phyloP scores from a whole-genome alignment of 2,329 filamentous ascomycete species.

The Trichoderma endophyticum region DNA sequence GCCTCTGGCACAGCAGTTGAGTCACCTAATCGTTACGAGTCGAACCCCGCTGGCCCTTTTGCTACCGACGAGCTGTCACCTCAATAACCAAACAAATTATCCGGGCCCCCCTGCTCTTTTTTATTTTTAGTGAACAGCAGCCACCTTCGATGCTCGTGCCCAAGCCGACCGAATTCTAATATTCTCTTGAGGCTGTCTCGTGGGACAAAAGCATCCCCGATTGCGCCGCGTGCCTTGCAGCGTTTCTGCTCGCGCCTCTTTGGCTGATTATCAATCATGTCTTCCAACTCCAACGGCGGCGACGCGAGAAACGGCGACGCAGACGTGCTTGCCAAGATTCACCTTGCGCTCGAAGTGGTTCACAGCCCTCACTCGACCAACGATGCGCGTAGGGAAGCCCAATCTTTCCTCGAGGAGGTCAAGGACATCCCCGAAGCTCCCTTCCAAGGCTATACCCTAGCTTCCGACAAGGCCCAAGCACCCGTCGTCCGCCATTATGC shows the following conservation, averaged over 20 bases:
- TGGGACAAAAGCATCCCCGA: conserved; percentile 13
- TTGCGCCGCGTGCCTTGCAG: conserved; percentile 16
- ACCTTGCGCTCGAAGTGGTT: conserved; percentile 81
- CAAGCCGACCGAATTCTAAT: background rate
- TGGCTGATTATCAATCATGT: conserved; percentile 29
- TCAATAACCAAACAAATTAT: conserved; percentile 6
- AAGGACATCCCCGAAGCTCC: conserved; percentile 78
- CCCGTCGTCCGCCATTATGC: conserved; percentile 90
- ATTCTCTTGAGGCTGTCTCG: conserved; percentile 11
- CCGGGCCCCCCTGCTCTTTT: conserved; percentile 12
- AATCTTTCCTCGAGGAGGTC: conserved; percentile 79
- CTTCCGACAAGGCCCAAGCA: conserved; percentile 69
- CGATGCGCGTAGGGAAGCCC: conserved; percentile 75
- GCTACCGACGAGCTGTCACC: conserved; percentile 8
- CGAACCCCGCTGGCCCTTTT: conserved; percentile 7
- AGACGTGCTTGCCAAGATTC: conserved; percentile 63
- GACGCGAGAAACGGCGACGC: conserved; percentile 37
- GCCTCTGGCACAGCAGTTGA: background rate
- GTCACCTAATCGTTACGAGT: background rate
- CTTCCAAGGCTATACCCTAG: conserved; percentile 79
- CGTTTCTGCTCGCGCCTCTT: background rate
- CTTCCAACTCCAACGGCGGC: conserved; percentile 39
- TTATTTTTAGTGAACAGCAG: conserved; percentile 5
- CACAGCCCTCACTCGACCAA: conserved; percentile 81
- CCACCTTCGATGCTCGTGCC: conserved; percentile 17